Percentiles rank a stretch among this genome's conserved stretches.
Evolutionary conservation across 306 rosid species (phyloP).

Genomic region (Cucumis hystrix): DNA sequence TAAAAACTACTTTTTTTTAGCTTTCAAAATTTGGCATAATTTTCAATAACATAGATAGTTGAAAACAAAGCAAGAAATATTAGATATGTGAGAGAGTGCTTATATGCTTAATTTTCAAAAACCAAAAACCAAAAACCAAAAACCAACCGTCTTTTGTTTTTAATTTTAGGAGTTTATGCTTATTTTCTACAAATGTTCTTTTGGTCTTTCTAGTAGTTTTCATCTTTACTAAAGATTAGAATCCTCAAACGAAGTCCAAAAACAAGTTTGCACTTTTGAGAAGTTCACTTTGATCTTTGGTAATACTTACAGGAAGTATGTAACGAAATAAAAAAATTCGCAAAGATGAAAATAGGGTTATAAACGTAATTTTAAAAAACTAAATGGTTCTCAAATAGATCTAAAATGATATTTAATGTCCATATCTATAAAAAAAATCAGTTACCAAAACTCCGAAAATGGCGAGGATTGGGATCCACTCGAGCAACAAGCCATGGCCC

Average conservation of each 20-base stretch:
- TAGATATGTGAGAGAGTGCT: no score
- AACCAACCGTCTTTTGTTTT: neutral
- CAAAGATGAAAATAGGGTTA: no score
- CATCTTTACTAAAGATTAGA: no score
- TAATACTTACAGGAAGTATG: neutral
- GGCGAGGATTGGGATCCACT: neutral
- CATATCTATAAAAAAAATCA: neutral
- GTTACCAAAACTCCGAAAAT: neutral
- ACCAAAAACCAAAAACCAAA: no score
- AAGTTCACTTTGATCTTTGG: neutral
- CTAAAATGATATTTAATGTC: neutral
- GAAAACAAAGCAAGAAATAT: no score
- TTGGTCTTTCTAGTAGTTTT: no score
- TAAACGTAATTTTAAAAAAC: no score
- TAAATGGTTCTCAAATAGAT: neutral
- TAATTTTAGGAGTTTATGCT: no score
- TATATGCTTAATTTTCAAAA: no score
- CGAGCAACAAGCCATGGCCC: conserved; percentile 2
- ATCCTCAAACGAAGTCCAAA: neutral
- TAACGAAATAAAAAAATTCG: neutral
- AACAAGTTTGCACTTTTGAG: neutral
- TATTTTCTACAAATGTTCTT: neutral
- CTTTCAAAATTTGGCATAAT: no score
- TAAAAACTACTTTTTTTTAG: no score
- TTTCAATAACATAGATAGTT: no score